These are phyloP conservation scores for Striga asiatica DNA, from an alignment of 257 asterid genomes.

Conservation along the genomic window DNA sequence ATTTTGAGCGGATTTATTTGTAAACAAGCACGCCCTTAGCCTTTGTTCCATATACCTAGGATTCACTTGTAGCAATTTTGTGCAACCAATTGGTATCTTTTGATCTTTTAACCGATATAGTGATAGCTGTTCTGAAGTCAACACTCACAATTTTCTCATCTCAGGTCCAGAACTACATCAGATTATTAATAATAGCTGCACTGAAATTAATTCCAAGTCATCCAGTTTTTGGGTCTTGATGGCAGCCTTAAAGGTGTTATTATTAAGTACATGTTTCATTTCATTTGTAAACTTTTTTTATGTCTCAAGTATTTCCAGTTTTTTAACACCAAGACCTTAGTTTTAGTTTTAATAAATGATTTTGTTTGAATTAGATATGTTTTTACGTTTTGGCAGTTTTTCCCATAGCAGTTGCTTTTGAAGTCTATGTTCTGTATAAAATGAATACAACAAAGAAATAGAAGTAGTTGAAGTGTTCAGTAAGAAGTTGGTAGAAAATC, in stretches of 20 bases:
- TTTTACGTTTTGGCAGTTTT: not conserved
- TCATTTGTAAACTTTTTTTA: not conserved
- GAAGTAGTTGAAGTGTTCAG: not conserved
- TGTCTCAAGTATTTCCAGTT: not conserved
- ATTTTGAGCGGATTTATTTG: too few relatives aligned
- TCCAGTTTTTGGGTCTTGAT: constrained; percentile 93
- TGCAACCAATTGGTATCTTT: too few relatives aligned
- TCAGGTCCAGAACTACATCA: constrained; percentile 59
- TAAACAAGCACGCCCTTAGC: too few relatives aligned
- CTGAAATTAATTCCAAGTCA: constrained; percentile 67
- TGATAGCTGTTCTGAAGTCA: too few relatives aligned
- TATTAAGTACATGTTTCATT: not conserved
- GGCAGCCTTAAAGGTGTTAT: constrained; percentile 74
- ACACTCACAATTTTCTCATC: too few relatives aligned
- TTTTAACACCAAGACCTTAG: not conserved
- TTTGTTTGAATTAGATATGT: not conserved
- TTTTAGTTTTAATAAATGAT: not conserved
- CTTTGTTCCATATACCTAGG: not conserved
- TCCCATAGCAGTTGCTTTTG: not conserved
- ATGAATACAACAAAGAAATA: not conserved
- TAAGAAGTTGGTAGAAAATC: too few relatives aligned
- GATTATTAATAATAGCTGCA: constrained; percentile 52
- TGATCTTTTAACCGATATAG: too few relatives aligned
- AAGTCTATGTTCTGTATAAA: not conserved
- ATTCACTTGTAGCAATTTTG: not conserved